Conservation (phyloP, 2,329 filamentous ascomycete species). For the Aureobasidium uvarum region DNA sequence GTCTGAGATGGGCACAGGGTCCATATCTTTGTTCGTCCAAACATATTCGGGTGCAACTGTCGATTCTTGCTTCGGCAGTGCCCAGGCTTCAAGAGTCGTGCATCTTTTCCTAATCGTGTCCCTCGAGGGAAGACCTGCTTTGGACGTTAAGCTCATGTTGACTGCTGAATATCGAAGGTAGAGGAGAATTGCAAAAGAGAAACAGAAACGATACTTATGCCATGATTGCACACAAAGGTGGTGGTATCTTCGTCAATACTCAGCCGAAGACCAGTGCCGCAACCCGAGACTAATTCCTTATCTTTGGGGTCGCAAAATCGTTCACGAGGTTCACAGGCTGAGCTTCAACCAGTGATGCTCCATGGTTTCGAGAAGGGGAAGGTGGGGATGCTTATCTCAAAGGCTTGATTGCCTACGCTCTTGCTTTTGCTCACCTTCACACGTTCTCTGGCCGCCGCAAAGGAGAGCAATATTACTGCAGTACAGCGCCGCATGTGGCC, state of each 20-base stretch:
- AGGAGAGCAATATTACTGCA: too few species aligned
- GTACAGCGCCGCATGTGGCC: too few species aligned
- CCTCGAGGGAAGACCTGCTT: slow-evolving; percentile 36
- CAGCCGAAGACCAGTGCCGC: not conserved
- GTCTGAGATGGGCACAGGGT: slow-evolving; percentile 36
- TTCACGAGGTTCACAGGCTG: not conserved
- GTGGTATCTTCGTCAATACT: not conserved
- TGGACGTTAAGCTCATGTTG: not conserved
- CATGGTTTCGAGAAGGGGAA: not conserved
- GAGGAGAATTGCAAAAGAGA: not conserved
- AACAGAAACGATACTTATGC: not conserved
- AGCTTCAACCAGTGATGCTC: not conserved
- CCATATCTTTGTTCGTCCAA: slow-evolving; percentile 42
- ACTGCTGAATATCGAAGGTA: not conserved
- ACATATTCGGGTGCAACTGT: slow-evolving; percentile 49
- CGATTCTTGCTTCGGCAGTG: slow-evolving; percentile 50
- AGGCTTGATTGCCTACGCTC: not conserved
- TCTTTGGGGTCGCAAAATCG: not conserved
- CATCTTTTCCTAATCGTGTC: slow-evolving; percentile 43
- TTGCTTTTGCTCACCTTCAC: too few species aligned
- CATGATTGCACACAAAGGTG: too few species aligned
- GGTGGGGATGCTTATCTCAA: slow-evolving; percentile 13
- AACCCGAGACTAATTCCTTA: not conserved
- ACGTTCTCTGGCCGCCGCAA: too few species aligned
- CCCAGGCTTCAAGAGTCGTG: slow-evolving; percentile 47